Evolutionary conservation across 306 rosid genomes (phyloP), one percentile per base, ranked within the genome.

Genomic region (Malus sieversii): DNA sequence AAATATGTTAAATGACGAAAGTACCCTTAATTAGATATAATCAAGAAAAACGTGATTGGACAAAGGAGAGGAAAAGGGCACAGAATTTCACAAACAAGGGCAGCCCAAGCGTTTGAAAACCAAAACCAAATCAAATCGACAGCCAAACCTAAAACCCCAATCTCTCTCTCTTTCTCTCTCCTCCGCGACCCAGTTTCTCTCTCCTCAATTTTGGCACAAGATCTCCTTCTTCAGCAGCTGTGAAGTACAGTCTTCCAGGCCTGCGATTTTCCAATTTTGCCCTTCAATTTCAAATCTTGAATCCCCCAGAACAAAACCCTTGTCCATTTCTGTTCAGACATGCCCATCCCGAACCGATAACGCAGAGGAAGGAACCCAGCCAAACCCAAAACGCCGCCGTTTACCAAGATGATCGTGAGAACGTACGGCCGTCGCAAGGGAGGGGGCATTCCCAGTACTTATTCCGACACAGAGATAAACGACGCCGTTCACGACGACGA

Each of bases 351-450:
- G 11, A 64, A 64, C 23, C 11, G 44, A 64, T 32, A 64, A 18
- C 42, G 23, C 42, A 19, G 35, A 27, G 55, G 53, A 48, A 48
- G 53, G 55, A 48, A 48, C 55, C 55, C 55, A 15, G 8, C 25
- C n/a, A 4, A 8, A 15, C 32, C 25, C 64, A 6, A 33, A 58
- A 33, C 79, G 72, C 40, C 29, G 48, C 57, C 73, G 71, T 45
- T 19, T 35, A 3, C 80, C 19, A 87, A 82, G 58, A 92, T 95
- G 99, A 92, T 92, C 64, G 97, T 92, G 66, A 85, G 99, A 46
- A 95, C 96, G 1, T 95, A 95, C 92, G 93, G 96, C 53, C 99
- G 99, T 51, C 96, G 99, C 74, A 92, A 76, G 63, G 77, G 92
- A 66, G 72, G 92, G 59, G 72, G 91, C 48, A 79, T 85, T 53